phyloP scores from a whole-genome alignment of 2,329 filamentous ascomycete species.

The Penicillium sp. region DNA sequence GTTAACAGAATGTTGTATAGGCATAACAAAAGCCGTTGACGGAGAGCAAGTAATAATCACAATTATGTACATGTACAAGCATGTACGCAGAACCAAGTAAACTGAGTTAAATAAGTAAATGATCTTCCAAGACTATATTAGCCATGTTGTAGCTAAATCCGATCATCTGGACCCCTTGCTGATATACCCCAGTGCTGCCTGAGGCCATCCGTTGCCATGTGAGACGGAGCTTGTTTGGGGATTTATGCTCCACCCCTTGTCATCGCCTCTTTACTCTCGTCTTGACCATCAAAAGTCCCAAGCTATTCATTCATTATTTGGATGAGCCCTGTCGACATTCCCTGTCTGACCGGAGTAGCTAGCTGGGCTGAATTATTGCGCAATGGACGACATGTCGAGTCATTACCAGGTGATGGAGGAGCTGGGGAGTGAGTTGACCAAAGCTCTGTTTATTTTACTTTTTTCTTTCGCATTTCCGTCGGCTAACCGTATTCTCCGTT shows the following conservation, averaged over 20 bases:
- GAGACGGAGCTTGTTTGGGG: constrained; percentile 24
- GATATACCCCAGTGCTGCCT: constrained; percentile 12
- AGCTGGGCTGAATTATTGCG: constrained; percentile 18
- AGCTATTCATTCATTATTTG: constrained; percentile 9
- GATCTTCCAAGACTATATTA: not conserved
- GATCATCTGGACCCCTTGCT: constrained; percentile 16
- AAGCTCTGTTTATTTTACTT: not conserved
- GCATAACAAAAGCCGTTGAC: not conserved
- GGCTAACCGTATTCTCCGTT: constrained; percentile 16
- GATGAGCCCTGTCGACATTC: constrained; percentile 14
- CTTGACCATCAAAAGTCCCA: constrained; percentile 2
- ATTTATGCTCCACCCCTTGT: constrained; percentile 25
- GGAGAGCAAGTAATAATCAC: not conserved
- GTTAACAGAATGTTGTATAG: not conserved
- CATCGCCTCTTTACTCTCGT: constrained; percentile 7
- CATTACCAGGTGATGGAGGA: constrained; percentile 96
- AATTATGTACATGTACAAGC: not conserved
- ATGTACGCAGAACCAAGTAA: not conserved
- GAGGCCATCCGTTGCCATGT: constrained; percentile 19
- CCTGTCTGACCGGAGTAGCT: constrained; percentile 18
- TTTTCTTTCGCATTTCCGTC: constrained; percentile 2
- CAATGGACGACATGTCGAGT: constrained; percentile 63
- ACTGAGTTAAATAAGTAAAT: not conserved
- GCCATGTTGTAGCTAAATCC: not conserved
- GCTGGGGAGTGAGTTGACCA: constrained; percentile 71